Conservation (phyloP, 2,329 filamentous ascomycete species). For the Apiospora arundinis region DNA sequence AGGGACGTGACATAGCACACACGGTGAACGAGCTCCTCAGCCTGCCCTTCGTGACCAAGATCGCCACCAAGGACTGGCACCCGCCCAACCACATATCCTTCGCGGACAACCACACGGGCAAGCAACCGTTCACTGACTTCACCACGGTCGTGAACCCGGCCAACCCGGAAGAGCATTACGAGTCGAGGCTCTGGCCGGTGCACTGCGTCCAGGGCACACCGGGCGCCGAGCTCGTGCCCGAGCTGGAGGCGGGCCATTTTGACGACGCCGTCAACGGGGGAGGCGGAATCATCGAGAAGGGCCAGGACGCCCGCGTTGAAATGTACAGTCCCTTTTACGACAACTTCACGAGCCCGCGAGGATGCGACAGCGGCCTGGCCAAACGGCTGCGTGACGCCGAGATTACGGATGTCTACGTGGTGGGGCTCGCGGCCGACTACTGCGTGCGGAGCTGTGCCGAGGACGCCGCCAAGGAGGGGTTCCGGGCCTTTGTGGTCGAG, state of each 20-base stretch:
- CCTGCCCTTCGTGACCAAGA: conserved; percentile 72
- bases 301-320: conserved; percentile 74
- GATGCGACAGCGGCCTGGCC: conserved; percentile 69
- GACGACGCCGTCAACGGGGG: conserved; percentile 45
- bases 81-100: conserved; percentile 87
- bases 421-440: conserved; percentile 86
- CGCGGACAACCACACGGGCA: conserved; percentile 75
- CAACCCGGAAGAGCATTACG: conserved; percentile 67
- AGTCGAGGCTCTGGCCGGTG: conserved; percentile 81
- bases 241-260: conserved; percentile 67
- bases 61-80: conserved; percentile 95
- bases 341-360: conserved; percentile 69
- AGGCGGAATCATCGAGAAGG: conserved; percentile 77
- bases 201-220: conserved; percentile 82
- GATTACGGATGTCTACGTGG: conserved; percentile 83
- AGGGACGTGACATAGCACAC: conserved; percentile 73
- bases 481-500: conserved; percentile 75
- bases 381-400: conserved; percentile 58
- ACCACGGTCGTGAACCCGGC: conserved; percentile 71
- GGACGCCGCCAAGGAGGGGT: conserved; percentile 78
- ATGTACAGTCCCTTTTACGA: conserved; percentile 95
- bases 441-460: conserved; percentile 85
- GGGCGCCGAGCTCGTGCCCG: conserved; percentile 76
- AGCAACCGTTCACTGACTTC: conserved; percentile 70
- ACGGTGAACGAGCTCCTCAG: conserved; percentile 76